Evolutionary conservation across 257 asterid genomes (phyloP), one percentile per base, ranked within the genome.

Genomic region (Nicotiana sylvestris): DNA sequence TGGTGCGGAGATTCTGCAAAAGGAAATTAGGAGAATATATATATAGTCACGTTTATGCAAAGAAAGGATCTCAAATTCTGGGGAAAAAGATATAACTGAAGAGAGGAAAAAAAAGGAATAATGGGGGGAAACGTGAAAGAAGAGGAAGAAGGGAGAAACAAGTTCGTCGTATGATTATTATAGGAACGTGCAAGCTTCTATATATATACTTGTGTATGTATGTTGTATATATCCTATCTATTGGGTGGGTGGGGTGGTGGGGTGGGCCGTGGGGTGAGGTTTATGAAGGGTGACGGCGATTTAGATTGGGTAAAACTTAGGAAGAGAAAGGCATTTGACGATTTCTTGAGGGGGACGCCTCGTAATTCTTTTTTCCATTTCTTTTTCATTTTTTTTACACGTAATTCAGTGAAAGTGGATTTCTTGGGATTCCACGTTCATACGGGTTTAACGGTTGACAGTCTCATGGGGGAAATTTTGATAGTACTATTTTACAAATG

Each of bases 331-430:
- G 83, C 15, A 85, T 72, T 51, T 56, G 80, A 43, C 13, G 76
- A 68, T 91, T 90, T 86, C 98, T 92, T 92, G 90, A 85, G 87
- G 86, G 37, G 86, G 89, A 92, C 97, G 95, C 90, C 91, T 89
- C 85, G 89, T 84, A 62, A 2, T 72, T 49, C 7, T 3, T 49
- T 13, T 13, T 13, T 4, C 0, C 0, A 4, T 25, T 62, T 33
- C 13, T 66, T 35, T 43, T 6, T 12, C 6, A 4, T 10, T 21
- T 86, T 77, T 92, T 87, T 84, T 87, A 87, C 87, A 88, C 76
- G 87, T 82, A 88, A 79, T 77, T 82, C 51, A 17, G 70, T 64
- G 53, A 53, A 12, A 58, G 35, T 83, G 37, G 80, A 77, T 81
- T 37, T 84, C 32, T 58, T 35, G 62, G 61, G 78, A 77, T 86